Conservation (phyloP, 2,329 filamentous ascomycete species). For the Ceratocystis destructans region DNA sequence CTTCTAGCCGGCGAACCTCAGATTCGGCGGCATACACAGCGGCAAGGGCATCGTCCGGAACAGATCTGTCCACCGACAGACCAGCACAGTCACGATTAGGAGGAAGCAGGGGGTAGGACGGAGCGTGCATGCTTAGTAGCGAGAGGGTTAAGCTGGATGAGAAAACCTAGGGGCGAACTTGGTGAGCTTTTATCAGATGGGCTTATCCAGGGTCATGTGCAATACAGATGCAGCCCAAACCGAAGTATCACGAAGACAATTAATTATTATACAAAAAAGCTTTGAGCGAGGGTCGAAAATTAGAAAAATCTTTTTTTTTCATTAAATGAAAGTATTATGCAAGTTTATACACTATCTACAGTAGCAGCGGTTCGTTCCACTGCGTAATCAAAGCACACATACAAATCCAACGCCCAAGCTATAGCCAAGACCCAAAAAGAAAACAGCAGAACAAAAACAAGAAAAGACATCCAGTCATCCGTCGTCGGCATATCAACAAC, state of each 20-base stretch:
- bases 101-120: not conserved
- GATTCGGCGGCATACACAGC: slow-evolving; percentile 9
- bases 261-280: too few species aligned
- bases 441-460: slow-evolving; percentile 12
- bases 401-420: slow-evolving; percentile 12
- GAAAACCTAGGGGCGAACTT: too few species aligned
- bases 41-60: not conserved
- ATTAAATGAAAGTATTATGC: too few species aligned
- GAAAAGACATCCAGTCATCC: not conserved
- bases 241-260: too few species aligned
- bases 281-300: too few species aligned
- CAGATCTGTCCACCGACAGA: not conserved
- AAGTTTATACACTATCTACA: not conserved
- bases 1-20: slow-evolving; percentile 15
- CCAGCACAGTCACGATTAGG: not conserved
- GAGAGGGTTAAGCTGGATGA: too few species aligned
- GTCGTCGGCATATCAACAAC: too few species aligned
- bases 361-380: not conserved
- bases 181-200: too few species aligned
- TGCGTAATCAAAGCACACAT: not conserved
- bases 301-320: too few species aligned
- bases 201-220: too few species aligned
- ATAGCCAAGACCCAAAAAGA: slow-evolving; percentile 5
- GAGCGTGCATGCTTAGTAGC: not conserved
- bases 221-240: too few species aligned